Percentiles rank a stretch among this genome's conserved stretches.
Conservation (phyloP, 768 basidiomycete genomes). For the Scleroderma bovista region DNA sequence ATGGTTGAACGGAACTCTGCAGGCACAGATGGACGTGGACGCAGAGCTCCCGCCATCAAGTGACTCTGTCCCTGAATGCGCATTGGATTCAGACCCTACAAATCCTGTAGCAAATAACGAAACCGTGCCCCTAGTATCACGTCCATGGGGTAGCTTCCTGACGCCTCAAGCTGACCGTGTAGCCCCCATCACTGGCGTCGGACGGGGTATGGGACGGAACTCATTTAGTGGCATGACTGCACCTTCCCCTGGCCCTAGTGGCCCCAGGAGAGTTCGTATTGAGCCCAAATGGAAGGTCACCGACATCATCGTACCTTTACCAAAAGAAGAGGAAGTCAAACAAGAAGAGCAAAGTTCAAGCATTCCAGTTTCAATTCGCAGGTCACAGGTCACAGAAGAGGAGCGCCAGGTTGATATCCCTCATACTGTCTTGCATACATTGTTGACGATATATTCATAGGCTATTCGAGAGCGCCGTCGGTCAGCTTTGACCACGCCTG, state of each 20-base stretch:
- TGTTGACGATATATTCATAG: constrained; percentile 17
- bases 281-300: constrained; percentile 52
- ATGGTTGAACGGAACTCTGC: background rate
- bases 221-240: constrained; percentile 36
- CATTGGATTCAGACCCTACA: background rate
- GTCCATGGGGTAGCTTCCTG: constrained; percentile 41
- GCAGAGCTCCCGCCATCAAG: constrained; percentile 2
- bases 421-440: background rate
- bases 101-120: background rate
- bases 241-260: constrained; percentile 17
- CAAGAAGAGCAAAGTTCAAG: constrained; percentile 5
- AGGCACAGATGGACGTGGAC: background rate
- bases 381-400: constrained; percentile 9
- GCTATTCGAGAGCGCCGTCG: constrained; percentile 60
- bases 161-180: constrained; percentile 42
- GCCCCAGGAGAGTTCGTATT: constrained; percentile 42
- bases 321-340: constrained; percentile 4
- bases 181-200: constrained; percentile 5
- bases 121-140: constrained; percentile 9
- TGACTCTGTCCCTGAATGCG: background rate
- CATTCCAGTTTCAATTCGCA: background rate
- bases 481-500: constrained; percentile 47
- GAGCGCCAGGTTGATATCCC: constrained; percentile 9
- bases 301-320: constrained; percentile 45
- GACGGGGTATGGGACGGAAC: constrained; percentile 21